Conservation (phyloP, 1,139 yeast genomes). For the Eremothecium sinecaudum region DNA sequence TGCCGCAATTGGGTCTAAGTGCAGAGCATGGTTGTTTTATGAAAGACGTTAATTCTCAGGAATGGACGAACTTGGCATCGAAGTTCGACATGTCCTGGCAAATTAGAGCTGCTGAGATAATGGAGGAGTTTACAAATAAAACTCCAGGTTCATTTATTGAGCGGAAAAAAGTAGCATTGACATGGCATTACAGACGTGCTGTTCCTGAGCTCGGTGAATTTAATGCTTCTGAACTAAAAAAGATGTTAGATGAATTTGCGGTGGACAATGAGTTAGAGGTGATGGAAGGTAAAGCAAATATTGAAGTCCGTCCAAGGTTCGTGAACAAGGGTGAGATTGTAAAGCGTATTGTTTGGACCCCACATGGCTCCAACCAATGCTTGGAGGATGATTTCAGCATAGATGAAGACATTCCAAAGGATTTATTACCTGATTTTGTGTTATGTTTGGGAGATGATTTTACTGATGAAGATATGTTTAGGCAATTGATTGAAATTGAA, state of each 20-base stretch:
- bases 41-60: constrained; percentile 49
- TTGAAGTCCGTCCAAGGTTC: constrained; percentile 89
- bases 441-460: constrained; percentile 91
- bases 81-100: constrained; percentile 94
- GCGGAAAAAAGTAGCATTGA: constrained; percentile 81
- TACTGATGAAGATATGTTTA: constrained; percentile 97
- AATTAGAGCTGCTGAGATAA: constrained; percentile 60
- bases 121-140: constrained; percentile 64
- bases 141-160: constrained; percentile 90
- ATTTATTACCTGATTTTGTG: constrained; percentile 67
- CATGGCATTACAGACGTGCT: constrained; percentile 95
- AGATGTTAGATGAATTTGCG: constrained; percentile 56
- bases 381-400: constrained; percentile 27
- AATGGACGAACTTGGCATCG: constrained; percentile 82
- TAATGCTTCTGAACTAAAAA: constrained; percentile 69
- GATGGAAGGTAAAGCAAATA: constrained; percentile 95
- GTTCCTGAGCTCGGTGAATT: constrained; percentile 87
- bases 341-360: constrained; percentile 57
- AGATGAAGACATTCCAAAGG: constrained; percentile 35
- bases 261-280: constrained; percentile 77
- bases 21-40: constrained; percentile 98
- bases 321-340: constrained; percentile 97
- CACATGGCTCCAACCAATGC: constrained; percentile 40
- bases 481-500: constrained; percentile 56
- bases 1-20: constrained; percentile 60